These are phyloP conservation scores for Dalbergia cultrata DNA, from an alignment of 306 rosid species.

Conservation along the genomic window DNA sequence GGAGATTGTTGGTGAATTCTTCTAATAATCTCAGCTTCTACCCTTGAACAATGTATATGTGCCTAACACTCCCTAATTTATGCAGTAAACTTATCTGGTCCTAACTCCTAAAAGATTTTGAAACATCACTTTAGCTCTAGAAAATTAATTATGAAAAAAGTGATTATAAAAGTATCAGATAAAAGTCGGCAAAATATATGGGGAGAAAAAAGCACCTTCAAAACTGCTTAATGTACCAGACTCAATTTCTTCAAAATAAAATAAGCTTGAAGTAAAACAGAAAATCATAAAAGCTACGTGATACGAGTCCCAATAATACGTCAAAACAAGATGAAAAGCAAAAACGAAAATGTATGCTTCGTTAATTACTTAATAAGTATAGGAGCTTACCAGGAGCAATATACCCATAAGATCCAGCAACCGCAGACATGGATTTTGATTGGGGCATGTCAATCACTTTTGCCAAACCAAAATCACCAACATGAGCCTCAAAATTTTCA, in stretches of 20 bases:
- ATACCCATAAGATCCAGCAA: slow-evolving; percentile 98
- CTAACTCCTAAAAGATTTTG: no score
- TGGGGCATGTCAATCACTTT: slow-evolving; percentile 98
- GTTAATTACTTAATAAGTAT: background rate
- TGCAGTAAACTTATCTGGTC: no score
- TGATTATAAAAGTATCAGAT: no score
- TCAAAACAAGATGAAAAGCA: slow-evolving; percentile 6
- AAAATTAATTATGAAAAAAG: no score
- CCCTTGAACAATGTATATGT: background rate
- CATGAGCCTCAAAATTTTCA: slow-evolving; percentile 91
- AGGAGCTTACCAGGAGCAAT: slow-evolving; percentile 92
- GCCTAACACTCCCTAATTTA: background rate
- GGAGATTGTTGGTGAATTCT: no score
- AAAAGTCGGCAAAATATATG: no score
- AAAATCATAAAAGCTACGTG: slow-evolving; percentile 2
- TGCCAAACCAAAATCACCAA: slow-evolving; percentile 98
- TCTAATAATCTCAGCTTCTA: background rate
- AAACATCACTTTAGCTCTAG: no score
- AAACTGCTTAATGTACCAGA: slow-evolving; percentile 24
- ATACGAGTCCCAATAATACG: background rate
- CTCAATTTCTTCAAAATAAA: slow-evolving; percentile 15
- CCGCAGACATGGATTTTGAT: slow-evolving; percentile 96
- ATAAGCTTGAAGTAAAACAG: background rate
- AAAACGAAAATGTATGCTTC: background rate
- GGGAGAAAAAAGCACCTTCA: slow-evolving; percentile 4